Conservation (phyloP, 1,284 basidiomycete species). For the Rhodotorula mucilaginosa region DNA sequence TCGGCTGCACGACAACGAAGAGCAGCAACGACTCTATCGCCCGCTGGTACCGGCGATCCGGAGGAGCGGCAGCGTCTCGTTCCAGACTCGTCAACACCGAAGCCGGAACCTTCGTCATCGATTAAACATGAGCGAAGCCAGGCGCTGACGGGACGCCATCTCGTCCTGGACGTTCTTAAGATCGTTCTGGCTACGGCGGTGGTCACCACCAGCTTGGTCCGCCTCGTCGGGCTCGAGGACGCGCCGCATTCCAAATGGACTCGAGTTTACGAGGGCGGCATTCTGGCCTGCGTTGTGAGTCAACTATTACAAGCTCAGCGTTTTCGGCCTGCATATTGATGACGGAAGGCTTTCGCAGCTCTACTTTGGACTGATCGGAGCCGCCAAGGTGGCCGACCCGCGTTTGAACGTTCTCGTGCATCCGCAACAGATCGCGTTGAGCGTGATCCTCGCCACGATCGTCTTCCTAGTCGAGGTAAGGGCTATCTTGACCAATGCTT, state of each 20-base stretch:
- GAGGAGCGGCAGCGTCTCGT: neutral
- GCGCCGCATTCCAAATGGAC: neutral
- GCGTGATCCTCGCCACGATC: neutral
- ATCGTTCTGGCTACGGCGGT: neutral
- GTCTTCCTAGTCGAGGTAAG: constrained; percentile 3
- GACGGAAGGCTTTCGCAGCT: neutral
- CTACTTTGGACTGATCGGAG: constrained; percentile 16
- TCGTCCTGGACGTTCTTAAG: constrained; percentile 6
- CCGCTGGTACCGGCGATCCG: fast-evolving
- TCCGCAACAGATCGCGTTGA: constrained; percentile 14
- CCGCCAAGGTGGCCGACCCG: constrained; percentile 4
- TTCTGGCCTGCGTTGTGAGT: constrained; percentile 15
- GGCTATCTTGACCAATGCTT: fast-evolving
- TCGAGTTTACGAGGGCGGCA: constrained; percentile 15
- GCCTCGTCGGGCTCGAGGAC: constrained; percentile 5
- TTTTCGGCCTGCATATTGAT: neutral
- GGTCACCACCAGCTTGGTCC: neutral
- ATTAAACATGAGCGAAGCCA: neutral
- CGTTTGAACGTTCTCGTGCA: constrained; percentile 8
- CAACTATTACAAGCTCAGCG: fast-evolving
- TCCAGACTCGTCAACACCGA: neutral
- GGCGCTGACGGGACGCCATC: constrained; percentile 1
- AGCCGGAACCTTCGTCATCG: neutral
- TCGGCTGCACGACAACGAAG: neutral
- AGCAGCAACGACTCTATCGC: neutral